Base-by-base conservation (phyloP, 1,284 basidiomycete genomes). In the Irpex sp. region DNA sequence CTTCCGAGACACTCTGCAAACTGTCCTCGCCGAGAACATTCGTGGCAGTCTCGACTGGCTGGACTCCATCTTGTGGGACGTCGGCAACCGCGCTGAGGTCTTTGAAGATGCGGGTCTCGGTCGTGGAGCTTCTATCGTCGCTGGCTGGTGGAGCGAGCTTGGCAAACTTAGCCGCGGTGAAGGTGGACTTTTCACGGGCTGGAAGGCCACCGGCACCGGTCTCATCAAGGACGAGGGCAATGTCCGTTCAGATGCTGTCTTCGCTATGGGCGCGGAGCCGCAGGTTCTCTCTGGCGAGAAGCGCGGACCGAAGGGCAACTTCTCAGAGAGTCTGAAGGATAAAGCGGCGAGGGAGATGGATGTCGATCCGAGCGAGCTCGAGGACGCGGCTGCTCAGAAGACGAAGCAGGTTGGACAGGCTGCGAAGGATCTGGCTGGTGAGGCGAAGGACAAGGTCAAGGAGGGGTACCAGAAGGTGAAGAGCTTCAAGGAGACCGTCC, bases 181-280 rank as follows among this genome's bases (percentile, higher is more conserved):
- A 11, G 71, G 75, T 31, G 76, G 77, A 0, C 52, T 80, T 13
- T 74, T 80, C 60, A 71, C 77, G 1, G 84, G 79, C 0, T 82
- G 82, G 79, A 76, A 70, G 36, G 82, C 82, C 4, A 89, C 87
- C 0, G 82, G 87, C 0, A 86, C 84, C 0, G 88, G 88, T 0
- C 64, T 90, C 6, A 75, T 90, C 59, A 80, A 84, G 60, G 81
- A 86, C 65, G 76, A 77, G 2, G 76, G 76, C 36, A 69, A 70
- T 13, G 74, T 76, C 17, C 73, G 76, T 2, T 75, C 75, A 34
- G 69, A 69, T 5, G 75, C 78, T n/a, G 74, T 75, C 60, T 82
- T 90, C 57, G 88, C 88, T 1, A 75, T 90, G 74, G 88, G 88
- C 3, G 86, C 81, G 3, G 87, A 88, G 73, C 88, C 88, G 47